Evolutionary conservation across 768 basidiomycete species (phyloP), one percentile per base, ranked within the genome.

Genomic region (Ramaria sp.): DNA sequence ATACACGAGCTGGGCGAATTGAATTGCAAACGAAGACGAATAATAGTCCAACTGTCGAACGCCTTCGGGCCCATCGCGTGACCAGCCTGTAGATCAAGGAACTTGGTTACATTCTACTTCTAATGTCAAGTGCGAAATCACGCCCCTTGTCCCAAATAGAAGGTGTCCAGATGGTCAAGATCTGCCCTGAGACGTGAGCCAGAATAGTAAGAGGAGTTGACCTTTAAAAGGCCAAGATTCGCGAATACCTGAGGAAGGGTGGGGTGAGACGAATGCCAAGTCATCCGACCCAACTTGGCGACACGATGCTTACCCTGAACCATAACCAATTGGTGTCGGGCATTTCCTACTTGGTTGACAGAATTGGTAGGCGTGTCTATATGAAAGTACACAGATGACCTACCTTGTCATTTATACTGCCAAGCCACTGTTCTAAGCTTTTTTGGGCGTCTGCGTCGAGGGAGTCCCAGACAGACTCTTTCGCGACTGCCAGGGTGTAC

Each of bases 301-400:
- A 49, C 51, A 17, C 15, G 11, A 34, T 15, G 69, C 78, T 45
- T 57, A 82, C 85, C 57, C 86, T 75, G 69, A 88, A 88, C 86
- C 86, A 88, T 6, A 90, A 73, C 85, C 86, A 88, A 63, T 88
- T 88, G 7, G 86, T 88, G 64, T 88, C 84, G 24, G 86, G 85
- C 85, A 88, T 88, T 60, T 83, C 78, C 72, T 54, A 19, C 33
- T 5, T n/a, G 5, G 13, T 19, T 17, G 6, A 7, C 9, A n/a
- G 11, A 34, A 33, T 53, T 13, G 17, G 34, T 4, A 33, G 17
- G 24, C 27, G 27, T 2, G 27, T 27, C 27, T 27, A 27, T 52
- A 11, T 31, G 4, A 33, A 20, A 1, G 20, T 15, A 31, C 3
- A 13, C 2, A 22, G 7, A 52, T 31, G 4, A 33, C 11, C 15